Evolutionary conservation across 106 monocot genomes (phyloP), one percentile per base, ranked within the genome.

Genomic region (Apostasia shenzhenica): DNA sequence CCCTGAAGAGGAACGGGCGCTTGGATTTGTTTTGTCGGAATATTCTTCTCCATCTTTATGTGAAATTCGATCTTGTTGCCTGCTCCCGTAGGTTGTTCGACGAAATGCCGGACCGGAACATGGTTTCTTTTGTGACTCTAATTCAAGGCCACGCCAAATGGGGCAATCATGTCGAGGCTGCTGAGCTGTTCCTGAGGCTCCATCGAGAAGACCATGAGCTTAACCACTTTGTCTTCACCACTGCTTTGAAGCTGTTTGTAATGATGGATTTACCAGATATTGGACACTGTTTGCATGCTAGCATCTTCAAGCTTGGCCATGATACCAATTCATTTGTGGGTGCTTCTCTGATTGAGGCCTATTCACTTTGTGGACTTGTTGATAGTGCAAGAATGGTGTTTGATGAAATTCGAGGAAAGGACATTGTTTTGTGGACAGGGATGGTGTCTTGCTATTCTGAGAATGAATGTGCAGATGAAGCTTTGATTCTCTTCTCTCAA

Each of bases 381-480:
- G 50, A 3, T 66, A 62, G 86, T 66, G 91, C 91, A 4, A 84
- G 70, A 53, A 13, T 47, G 47, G 95, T 86, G 13, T 86, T 92
- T 79, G 84, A 88, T 70, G 68, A 55, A 49, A 82, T 92, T 44
- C 0, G 70, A 26, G 63, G 12, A 2, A 94, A 81, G 68, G 94
- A 91, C 55, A 51, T 76, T 69, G 91, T 94, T 63, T 72, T 73
- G 61, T 94, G 83, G 81, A 86, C 86, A 2, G 85, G 83, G 41
- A 92, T 95, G 83, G 69, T 95, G 44, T 73, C 82, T 72, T 97
- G 86, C 75, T 92, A 86, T 84, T 77, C 84, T 8, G 79, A 86
- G 49, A 95, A 89, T 79, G 82, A 84, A 58, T 72, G 56, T 48
- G 57, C 80, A 2, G 73, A 77, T 64, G 66, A 67, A 39, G 81